Base-by-base conservation (phyloP, 1,139 yeast genomes). In the Debaryomycetaceae sp. region DNA sequence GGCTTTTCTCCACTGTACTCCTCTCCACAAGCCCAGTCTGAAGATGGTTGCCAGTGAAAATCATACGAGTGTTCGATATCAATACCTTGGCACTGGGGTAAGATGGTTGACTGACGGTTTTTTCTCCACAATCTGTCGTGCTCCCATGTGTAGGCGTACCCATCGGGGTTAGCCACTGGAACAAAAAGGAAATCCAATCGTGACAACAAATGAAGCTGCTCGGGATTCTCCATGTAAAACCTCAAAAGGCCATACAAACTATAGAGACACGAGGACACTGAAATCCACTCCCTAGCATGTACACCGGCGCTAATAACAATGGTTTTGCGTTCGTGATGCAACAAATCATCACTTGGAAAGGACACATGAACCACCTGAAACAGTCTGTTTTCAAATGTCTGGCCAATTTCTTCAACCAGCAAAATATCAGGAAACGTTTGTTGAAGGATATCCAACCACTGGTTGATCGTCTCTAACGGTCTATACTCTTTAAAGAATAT, bases 281-380 rank as follows among this genome's bases (percentile, higher is more conserved):
- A 80, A 17, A 89, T 77, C 97, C 97, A 90, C 64, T 90, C 97
- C 41, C 97, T 75, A 0, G 96, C 95, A 63, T 90, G 97, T 2
- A 85, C 76, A 1, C 96, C 97, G 20, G 93, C 91, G 0, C 93
- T 81, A 11, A 90, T 72, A 1, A 89, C 86, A 41, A 90, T 76
- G 0, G 95, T 86, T 58, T 81, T 83, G 56, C 80, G 76, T 17
- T 73, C 69, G 20, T 57, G 53, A 41, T 81, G 83, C 33, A 75
- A 72, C 34, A 62, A 54, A n/a, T 68, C 73, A 9, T 63, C 63
- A 35, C 54, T 49, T 34, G 77, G 78, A 3, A 78, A 74, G 2
- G 81, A 69, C 31, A 88, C 61, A 56, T 87, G 87, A 31, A 88
- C 66, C 0, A 87, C 87, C 42, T 78, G 80, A 57, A 83, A 73